Conservation (phyloP, 768 basidiomycete species). For the Porphyrellus cyaneotinctus region DNA sequence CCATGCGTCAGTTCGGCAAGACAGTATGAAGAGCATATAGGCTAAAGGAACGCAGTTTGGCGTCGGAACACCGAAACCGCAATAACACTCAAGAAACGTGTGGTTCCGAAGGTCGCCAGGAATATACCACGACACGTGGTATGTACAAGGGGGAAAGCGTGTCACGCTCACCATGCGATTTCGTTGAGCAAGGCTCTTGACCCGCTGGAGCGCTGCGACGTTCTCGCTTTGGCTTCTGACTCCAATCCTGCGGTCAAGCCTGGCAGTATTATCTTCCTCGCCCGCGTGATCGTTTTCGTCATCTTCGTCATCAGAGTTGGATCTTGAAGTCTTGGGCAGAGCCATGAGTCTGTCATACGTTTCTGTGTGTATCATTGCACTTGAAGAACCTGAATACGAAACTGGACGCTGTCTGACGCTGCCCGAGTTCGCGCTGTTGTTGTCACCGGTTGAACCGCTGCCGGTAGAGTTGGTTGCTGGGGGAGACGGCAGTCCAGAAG, state of each 20-base stretch:
- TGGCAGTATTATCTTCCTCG: conserved; percentile 64
- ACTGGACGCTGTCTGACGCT: conserved; percentile 36
- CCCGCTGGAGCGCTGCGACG: conserved; percentile 57
- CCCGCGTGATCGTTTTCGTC: conserved; percentile 46
- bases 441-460: conserved; percentile 70
- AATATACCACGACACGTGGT: conserved; percentile 31
- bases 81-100: background rate
- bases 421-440: conserved; percentile 40
- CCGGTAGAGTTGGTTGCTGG: conserved; percentile 85
- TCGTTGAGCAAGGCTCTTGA: conserved; percentile 64
- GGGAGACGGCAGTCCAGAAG: conserved; percentile 75
- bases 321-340: conserved; percentile 27
- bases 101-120: conserved; percentile 9
- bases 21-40: conserved; percentile 19
- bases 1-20: conserved; percentile 1
- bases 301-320: conserved; percentile 43
- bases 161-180: conserved; percentile 61
- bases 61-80: conserved; percentile 5
- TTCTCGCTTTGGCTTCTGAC: conserved; percentile 48
- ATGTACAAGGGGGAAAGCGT: conserved; percentile 20
- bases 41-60: conserved; percentile 5
- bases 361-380: conserved; percentile 40
- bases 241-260: conserved; percentile 37
- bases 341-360: conserved; percentile 33
- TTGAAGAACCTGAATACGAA: conserved; percentile 25